Evolutionary conservation across 2,329 filamentous ascomycete species (phyloP).

Genomic region (Plectosphaerella plurivora): DNA sequence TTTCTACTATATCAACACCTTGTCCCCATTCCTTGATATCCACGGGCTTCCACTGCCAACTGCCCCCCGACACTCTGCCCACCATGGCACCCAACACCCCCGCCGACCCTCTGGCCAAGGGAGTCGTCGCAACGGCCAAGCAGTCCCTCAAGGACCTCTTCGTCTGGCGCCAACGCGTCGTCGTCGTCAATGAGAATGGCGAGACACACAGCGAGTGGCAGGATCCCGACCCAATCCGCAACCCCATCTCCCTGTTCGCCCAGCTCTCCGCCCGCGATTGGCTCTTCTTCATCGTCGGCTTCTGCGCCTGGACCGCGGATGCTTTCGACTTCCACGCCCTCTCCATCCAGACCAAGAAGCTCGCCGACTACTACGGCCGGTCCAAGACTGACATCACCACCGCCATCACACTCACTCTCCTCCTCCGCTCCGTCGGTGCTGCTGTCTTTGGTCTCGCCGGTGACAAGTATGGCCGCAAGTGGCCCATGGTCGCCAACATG

Average conservation of each 20-base stretch:
- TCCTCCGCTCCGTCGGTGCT: constrained; percentile 71
- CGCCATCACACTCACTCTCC: constrained; percentile 70
- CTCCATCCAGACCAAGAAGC: constrained; percentile 71
- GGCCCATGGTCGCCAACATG: constrained; percentile 81
- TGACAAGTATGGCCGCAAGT: constrained; percentile 77
- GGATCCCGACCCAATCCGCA: constrained; percentile 58
- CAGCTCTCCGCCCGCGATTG: constrained; percentile 63
- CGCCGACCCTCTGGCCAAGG: constrained; percentile 65
- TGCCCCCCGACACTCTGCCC: not conserved
- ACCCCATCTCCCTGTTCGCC: constrained; percentile 65
- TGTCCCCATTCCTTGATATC: not conserved
- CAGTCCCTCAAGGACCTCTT: constrained; percentile 63
- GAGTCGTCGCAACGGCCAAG: constrained; percentile 58
- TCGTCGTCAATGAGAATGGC: constrained; percentile 59
- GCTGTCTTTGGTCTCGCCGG: constrained; percentile 72
- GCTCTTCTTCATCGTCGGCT: constrained; percentile 72
- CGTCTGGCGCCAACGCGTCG: constrained; percentile 69
- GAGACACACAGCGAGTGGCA: constrained; percentile 67
- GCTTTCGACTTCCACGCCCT: constrained; percentile 82
- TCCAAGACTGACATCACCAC: constrained; percentile 65
- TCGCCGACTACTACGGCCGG: constrained; percentile 46
- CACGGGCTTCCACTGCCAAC: not conserved
- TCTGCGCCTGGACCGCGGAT: constrained; percentile 74
- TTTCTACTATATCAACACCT: not conserved
- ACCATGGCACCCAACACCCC: constrained; percentile 32